A percentile compares a stretch with the other conserved stretches of the same genome.
phyloP scores from a whole-genome alignment of 1,284 basidiomycete species.

The Rhodotorula glutinis region DNA sequence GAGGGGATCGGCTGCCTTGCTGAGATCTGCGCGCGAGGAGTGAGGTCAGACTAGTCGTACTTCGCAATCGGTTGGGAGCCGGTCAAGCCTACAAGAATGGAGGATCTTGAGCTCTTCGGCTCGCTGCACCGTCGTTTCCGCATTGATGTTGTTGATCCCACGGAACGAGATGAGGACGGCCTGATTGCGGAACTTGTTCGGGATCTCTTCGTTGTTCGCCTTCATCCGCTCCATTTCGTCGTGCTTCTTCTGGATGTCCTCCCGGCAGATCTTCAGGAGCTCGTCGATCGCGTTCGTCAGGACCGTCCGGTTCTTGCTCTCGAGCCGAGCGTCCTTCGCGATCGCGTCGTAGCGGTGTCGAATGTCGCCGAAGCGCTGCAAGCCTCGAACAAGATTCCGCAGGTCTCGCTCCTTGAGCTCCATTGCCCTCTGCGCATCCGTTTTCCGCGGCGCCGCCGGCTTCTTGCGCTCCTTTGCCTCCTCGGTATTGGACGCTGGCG shows the following conservation, averaged over 20 bases:
- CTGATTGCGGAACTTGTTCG: slow-evolving; percentile 72
- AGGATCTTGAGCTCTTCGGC: slow-evolving; percentile 86
- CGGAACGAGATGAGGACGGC: slow-evolving; percentile 89
- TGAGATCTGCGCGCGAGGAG: slow-evolving; percentile 50
- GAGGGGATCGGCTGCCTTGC: slow-evolving; percentile 62
- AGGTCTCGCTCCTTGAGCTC: slow-evolving; percentile 96
- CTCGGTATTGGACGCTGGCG: slow-evolving; percentile 42
- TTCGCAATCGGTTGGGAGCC: too few relatives aligned
- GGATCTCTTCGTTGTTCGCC: slow-evolving; percentile 70
- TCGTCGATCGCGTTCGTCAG: slow-evolving; percentile 89
- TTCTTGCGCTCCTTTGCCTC: slow-evolving; percentile 31
- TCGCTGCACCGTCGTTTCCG: slow-evolving; percentile 89
- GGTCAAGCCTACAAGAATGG: slow-evolving; percentile 55
- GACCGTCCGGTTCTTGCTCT: slow-evolving; percentile 90
- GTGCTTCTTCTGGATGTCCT: slow-evolving; percentile 80
- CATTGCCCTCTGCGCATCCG: slow-evolving; percentile 85
- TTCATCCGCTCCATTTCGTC: slow-evolving; percentile 70
- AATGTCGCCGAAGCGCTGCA: slow-evolving; percentile 98
- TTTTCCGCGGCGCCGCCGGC: slow-evolving; percentile 52
- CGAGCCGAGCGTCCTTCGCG: slow-evolving; percentile 85
- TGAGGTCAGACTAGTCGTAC: background rate
- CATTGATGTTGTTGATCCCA: slow-evolving; percentile 90
- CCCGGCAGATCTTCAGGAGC: slow-evolving; percentile 78
- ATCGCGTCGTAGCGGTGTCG: slow-evolving; percentile 90
- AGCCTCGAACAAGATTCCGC: slow-evolving; percentile 87